Evolutionary conservation across 192 early-diverging fungal species (phyloP).

Genomic region (Allomyces arbusculus): DNA sequence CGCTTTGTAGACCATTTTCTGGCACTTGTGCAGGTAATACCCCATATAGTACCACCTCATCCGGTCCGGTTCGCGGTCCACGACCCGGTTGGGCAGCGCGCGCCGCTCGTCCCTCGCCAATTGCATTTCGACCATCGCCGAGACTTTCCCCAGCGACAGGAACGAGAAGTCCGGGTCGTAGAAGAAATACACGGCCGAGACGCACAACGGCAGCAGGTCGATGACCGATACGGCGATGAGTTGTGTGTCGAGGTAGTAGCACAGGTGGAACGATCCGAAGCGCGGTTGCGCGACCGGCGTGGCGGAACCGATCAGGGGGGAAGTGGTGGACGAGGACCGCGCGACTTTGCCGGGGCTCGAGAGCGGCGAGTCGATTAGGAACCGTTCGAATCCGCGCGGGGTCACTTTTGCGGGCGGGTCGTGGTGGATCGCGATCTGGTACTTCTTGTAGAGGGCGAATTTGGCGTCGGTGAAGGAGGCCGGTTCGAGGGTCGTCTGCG

Average conservation of each 20-base stretch:
- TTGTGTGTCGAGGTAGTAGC: slow-evolving; percentile 61
- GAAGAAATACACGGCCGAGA: slow-evolving; percentile 85
- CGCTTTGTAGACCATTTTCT: slow-evolving; percentile 88
- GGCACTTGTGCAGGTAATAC: slow-evolving; percentile 75
- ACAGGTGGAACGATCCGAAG: slow-evolving; percentile 75
- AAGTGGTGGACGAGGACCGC: background rate
- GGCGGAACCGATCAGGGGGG: background rate
- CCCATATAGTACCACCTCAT: slow-evolving; percentile 85
- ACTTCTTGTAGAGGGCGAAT: slow-evolving; percentile 53
- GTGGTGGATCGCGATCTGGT: slow-evolving; percentile 63
- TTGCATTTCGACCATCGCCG: slow-evolving; percentile 63
- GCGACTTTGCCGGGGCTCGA: background rate
- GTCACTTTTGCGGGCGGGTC: slow-evolving; percentile 36
- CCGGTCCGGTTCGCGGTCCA: slow-evolving; percentile 14
- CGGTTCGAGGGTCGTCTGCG: slow-evolving; percentile 33
- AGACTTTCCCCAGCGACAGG: slow-evolving; percentile 67
- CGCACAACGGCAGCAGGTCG: slow-evolving; percentile 69
- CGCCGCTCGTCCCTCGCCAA: slow-evolving; percentile 11
- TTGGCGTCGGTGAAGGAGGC: slow-evolving; percentile 52
- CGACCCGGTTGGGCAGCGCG: slow-evolving; percentile 15
- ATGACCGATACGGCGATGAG: slow-evolving; percentile 81
- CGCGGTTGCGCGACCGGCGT: slow-evolving; percentile 16
- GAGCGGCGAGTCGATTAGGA: slow-evolving; percentile 61
- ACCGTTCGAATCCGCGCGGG: slow-evolving; percentile 27
- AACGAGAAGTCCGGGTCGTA: slow-evolving; percentile 72